Percentiles rank a stretch among this genome's conserved stretches.
phyloP scores from a whole-genome alignment of 1,139 yeast species.

The Kodamaea alishanica region DNA sequence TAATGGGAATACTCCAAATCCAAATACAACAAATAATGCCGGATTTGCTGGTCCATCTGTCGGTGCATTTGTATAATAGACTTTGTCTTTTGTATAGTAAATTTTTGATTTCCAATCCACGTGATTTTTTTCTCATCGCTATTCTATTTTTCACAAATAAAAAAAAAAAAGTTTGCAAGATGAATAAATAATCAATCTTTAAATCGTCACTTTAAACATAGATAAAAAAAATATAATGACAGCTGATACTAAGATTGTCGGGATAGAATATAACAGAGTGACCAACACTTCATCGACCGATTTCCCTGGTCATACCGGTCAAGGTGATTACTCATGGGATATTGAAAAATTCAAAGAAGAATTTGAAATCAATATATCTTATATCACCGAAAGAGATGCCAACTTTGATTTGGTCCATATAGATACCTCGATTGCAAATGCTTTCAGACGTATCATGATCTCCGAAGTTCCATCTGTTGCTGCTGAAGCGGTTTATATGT shows the following conservation, averaged over 20 bases:
- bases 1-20: too few species aligned
- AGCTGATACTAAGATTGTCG: constrained; percentile 60
- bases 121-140: background rate
- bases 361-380: constrained; percentile 67
- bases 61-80: too few species aligned
- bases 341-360: constrained; percentile 70
- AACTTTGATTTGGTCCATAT: constrained; percentile 83
- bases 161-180: too few species aligned
- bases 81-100: too few species aligned
- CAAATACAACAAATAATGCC: too few species aligned
- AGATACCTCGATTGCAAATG: constrained; percentile 92
- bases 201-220: constrained; percentile 6
- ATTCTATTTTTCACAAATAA: background rate
- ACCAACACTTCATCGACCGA: constrained; percentile 84
- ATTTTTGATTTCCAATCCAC: background rate
- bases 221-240: constrained; percentile 14
- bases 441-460: constrained; percentile 94
- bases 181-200: constrained; percentile 8
- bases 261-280: constrained; percentile 87
- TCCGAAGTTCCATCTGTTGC: constrained; percentile 97
- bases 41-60: too few species aligned
- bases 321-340: constrained; percentile 76
- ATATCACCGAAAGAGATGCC: constrained; percentile 64
- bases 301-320: constrained; percentile 74
- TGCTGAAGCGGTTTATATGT: constrained; percentile 83